Base-by-base conservation (phyloP, 345 rosid species). In the Camelina neglecta region DNA sequence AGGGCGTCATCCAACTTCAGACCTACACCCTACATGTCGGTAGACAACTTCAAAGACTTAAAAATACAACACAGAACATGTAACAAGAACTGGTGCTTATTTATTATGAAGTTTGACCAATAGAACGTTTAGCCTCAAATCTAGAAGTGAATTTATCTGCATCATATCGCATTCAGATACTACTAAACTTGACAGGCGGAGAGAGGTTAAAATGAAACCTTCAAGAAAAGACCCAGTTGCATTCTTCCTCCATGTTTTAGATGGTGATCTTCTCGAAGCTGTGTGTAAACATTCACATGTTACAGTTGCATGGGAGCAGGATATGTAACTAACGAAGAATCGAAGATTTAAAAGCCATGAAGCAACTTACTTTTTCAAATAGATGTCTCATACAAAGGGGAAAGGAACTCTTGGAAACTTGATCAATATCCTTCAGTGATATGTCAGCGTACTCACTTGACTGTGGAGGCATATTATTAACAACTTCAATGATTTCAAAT, bases 161-260 rank as follows among this genome's bases (percentile, higher is more conserved):
- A 62, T 44, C 75, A 61, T 47, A 9, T 31, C 20, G 4, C 38
- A 29, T 54, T 70, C 44, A 65, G 49, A 24, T 64, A 60, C 38
- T 42, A 74, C 63, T 60, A 29, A 74, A 72, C 31, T 18, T 55
- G 65, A 42, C 21, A 75, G 21, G 58, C 3, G 65, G 24, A 33
- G 21, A 71, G 36, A 20, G 29, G 49, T 69, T 42, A 59, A 75
- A 72, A 67, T 58, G 64, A 69, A 83, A 95, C 97, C 93, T 95
- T 92, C 62, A 95, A 84, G 67, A 88, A 95, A 7, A 89, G 99
- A 69, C 97, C 99, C 67, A 95, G 81, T 75, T 95, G 98, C 97
- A 95, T 95, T 85, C 98, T 87, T 69, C 97, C 99, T 69, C 96
- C 96, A 77, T 95, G 97, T 85, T 95, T 90, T 45, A 95, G 75